Conservation (phyloP, 1,139 yeast species). For the Taphrina sp. region DNA sequence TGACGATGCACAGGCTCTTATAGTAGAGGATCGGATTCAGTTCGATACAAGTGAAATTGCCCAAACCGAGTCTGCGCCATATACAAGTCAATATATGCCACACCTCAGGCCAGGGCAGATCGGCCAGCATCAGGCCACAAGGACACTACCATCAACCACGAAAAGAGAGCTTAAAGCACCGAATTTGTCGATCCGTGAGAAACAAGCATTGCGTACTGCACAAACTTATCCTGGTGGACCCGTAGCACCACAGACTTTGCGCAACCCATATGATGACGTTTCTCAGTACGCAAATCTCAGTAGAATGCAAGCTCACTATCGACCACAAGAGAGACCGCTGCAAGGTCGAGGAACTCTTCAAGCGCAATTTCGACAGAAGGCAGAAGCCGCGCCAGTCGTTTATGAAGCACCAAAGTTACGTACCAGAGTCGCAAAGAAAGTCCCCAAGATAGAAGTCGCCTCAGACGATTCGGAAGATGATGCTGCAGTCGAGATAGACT, state of each 20-base stretch:
- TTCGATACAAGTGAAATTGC: background rate
- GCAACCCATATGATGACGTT: background rate
- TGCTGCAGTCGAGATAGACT: constrained; percentile 9
- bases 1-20: constrained; percentile 20
- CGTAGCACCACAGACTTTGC: background rate
- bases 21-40: constrained; percentile 16
- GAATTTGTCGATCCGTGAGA: constrained; percentile 27
- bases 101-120: background rate
- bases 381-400: background rate
- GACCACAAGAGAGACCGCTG: background rate
- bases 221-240: constrained; percentile 19
- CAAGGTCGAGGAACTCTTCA: background rate
- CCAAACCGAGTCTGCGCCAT: background rate
- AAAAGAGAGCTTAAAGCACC: constrained; percentile 27
- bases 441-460: constrained; percentile 12
- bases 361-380: background rate
- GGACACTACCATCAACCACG: constrained; percentile 3
- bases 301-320: too few relatives aligned
- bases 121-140: background rate
- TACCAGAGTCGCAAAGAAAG: constrained; percentile 19
- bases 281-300: background rate
- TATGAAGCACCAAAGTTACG: constrained; percentile 27
- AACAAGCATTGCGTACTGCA: constrained; percentile 24
- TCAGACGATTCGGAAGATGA: constrained; percentile 31
- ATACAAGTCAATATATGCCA: background rate